Evolutionary conservation across 352 stramenopile species (phyloP).

Genomic region (Peronospora tabacina): DNA sequence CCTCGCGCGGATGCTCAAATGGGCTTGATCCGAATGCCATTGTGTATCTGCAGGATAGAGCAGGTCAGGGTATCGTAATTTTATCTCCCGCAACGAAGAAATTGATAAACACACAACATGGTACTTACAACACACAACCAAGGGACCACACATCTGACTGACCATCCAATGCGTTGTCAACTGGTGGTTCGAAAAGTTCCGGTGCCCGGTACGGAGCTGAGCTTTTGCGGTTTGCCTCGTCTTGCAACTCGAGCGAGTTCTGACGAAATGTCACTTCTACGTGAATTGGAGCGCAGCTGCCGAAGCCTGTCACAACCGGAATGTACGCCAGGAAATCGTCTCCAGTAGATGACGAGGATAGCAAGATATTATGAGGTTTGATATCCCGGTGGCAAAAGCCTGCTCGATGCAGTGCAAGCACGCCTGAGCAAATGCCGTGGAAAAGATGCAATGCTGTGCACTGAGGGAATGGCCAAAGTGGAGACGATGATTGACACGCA

Average conservation of each 20-base stretch:
- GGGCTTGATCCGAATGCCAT: conserved; percentile 81
- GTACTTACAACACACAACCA: conserved; percentile 66
- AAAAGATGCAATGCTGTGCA: conserved; percentile 75
- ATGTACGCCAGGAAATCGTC: conserved; percentile 69
- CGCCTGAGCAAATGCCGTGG: conserved; percentile 72
- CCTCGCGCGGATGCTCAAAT: conserved; percentile 72
- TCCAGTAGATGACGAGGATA: conserved; percentile 53
- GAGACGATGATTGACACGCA: conserved; percentile 56
- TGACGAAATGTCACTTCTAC: conserved; percentile 58
- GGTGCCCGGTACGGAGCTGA: conserved; percentile 76
- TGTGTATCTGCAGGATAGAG: conserved; percentile 38
- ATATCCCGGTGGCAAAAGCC: conserved; percentile 83
- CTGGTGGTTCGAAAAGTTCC: conserved; percentile 71
- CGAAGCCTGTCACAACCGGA: conserved; percentile 82
- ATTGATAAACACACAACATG: background rate
- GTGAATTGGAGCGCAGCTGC: conserved; percentile 61
- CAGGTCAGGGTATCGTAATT: conserved; percentile 1
- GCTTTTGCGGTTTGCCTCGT: conserved; percentile 76
- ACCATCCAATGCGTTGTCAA: conserved; percentile 60
- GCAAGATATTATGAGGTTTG: conserved; percentile 79
- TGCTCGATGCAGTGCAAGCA: conserved; percentile 63
- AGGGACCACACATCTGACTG: conserved; percentile 83
- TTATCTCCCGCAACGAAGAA: background rate
- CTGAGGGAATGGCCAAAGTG: conserved; percentile 80
- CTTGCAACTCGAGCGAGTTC: conserved; percentile 71